A percentile compares a stretch with the other conserved stretches of the same genome.
Conservation (phyloP, 129 eudicot genomes). For the Flaveria bidentis region DNA sequence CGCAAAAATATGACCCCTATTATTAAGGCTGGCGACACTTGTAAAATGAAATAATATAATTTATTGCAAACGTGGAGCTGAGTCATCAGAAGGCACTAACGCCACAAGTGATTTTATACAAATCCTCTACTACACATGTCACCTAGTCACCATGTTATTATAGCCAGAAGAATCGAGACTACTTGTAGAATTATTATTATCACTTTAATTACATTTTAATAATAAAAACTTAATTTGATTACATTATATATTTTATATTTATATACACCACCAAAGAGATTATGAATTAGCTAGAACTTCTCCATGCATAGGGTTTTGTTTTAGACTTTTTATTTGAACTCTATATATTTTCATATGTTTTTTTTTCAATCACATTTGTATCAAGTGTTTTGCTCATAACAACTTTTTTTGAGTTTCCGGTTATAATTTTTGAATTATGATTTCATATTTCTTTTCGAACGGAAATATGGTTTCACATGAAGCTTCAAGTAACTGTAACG, state of each 20-base stretch:
- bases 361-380: no score
- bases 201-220: neutral
- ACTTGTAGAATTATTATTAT: neutral
- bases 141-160: slow-evolving; percentile 10
- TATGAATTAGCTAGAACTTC: no score
- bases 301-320: no score
- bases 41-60: neutral
- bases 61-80: slow-evolving; percentile 35
- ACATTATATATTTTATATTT: neutral
- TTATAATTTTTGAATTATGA: no score
- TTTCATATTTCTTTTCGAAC: no score
- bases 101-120: slow-evolving; percentile 31
- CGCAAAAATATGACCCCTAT: neutral
- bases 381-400: no score
- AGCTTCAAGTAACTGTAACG: no score
- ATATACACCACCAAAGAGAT: no score
- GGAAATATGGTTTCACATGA: no score
- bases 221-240: neutral
- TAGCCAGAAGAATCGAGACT: neutral
- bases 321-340: no score
- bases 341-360: no score
- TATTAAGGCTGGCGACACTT: neutral
- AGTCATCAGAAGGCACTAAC: slow-evolving; percentile 20
- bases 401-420: no score
- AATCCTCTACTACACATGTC: slow-evolving; percentile 17